Evolutionary conservation across 371 early-diverging fungal species (phyloP).

Genomic region (Mortierella sp.): DNA sequence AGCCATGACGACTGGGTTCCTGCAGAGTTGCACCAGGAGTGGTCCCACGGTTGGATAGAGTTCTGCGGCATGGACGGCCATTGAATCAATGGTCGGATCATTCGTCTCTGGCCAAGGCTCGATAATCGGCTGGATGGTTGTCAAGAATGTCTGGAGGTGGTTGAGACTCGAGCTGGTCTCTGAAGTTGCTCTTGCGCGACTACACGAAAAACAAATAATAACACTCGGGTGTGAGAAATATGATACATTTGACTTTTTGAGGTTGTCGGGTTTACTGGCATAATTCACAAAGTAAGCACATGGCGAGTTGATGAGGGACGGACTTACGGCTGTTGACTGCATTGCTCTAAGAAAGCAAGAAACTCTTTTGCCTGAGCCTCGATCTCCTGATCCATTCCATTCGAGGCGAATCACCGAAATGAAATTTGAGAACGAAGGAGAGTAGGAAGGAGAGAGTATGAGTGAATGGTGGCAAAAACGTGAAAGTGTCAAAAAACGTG

Average conservation of each 20-base stretch:
- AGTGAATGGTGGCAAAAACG: not conserved
- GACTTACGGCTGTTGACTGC: constrained; percentile 25
- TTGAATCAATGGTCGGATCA: not conserved
- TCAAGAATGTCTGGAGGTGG: constrained; percentile 27
- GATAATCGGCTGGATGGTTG: constrained; percentile 21
- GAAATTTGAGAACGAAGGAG: not conserved
- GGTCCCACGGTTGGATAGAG: constrained; percentile 31
- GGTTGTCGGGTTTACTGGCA: too few species aligned
- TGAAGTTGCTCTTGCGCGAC: constrained; percentile 25
- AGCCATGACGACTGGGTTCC: constrained; percentile 21
- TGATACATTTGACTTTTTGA: not conserved
- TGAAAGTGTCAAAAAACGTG: not conserved
- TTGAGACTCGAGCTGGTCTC: constrained; percentile 13
- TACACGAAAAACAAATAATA: not conserved
- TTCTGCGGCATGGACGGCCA: not conserved
- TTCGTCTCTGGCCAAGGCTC: not conserved
- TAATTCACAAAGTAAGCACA: too few species aligned
- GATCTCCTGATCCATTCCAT: constrained; percentile 54
- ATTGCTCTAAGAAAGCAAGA: constrained; percentile 27
- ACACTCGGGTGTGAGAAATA: not conserved
- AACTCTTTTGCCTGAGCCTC: constrained; percentile 39
- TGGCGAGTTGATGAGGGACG: not conserved
- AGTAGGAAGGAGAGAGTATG: not conserved
- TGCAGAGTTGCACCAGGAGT: constrained; percentile 22
- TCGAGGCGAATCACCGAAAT: constrained; percentile 10